phyloP scores from a whole-genome alignment of 148 eudicot species.

The Cornus kousa region DNA sequence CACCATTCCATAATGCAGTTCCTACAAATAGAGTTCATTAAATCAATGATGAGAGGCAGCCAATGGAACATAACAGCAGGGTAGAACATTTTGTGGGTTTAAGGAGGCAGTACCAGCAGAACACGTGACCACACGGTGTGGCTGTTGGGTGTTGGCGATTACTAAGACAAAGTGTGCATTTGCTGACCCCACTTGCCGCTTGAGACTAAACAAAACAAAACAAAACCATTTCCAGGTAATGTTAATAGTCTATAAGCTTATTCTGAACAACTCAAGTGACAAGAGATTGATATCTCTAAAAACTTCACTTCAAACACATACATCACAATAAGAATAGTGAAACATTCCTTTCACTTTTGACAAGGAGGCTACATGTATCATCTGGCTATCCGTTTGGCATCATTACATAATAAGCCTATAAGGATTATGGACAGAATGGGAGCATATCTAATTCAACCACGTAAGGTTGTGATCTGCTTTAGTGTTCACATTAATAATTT shows the following conservation, averaged over 20 bases:
- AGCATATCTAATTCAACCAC: no score
- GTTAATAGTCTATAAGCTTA: neutral
- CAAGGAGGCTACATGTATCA: neutral
- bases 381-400: neutral
- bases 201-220: slow-evolving; percentile 33
- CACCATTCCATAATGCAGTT: slow-evolving; percentile 99
- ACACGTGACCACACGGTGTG: slow-evolving; percentile 98
- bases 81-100: neutral
- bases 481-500: neutral
- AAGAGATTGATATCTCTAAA: neutral
- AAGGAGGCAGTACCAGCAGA: slow-evolving; percentile 75
- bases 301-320: no score
- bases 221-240: neutral
- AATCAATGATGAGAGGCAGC: neutral
- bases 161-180: slow-evolving; percentile 95
- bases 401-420: neutral
- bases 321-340: neutral
- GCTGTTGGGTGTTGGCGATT: slow-evolving; percentile 93
- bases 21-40: slow-evolving; percentile 41
- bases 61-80: neutral
- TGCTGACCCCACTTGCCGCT: slow-evolving; percentile 58
- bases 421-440: neutral
- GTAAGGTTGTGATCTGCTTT: neutral
- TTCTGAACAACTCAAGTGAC: neutral
- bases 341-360: neutral